Evolutionary conservation across 2,329 filamentous ascomycete genomes (phyloP), one percentile per base, ranked within the genome.

Genomic region (Ascochyta rabiei): DNA sequence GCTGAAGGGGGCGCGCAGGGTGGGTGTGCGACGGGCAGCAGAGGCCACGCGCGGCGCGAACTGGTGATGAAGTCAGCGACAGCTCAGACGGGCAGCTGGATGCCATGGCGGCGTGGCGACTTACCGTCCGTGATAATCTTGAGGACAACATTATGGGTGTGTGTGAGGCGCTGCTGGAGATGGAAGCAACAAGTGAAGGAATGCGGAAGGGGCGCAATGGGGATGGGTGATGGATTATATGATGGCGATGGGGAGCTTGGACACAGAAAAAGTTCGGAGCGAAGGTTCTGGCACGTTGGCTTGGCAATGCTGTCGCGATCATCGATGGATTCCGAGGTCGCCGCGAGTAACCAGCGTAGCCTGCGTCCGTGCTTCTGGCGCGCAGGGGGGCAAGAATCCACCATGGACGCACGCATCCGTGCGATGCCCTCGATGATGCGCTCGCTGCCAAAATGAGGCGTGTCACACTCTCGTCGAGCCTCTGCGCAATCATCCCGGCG

Each of bases 21-120:
- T 80, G 57, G 84, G 89, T 8, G 68, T 64, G 78, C 89, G 88
- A 75, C 86, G 81, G 76, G 87, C 81, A 75, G 85, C 80, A 72
- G 88, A 82, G 65, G 84, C 81, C 76, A 89, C 87, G 84, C 91
- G 86, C 75, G 91, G 90, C 79, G 96, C 85, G 63, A 76, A 67
- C 75, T 77, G 66, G 30, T 34, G 40, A 66, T 61, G 65, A 66
- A 53, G 67, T 74, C 69, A 73, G 70, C 56, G 48, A 28, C 43
- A 15, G 52, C 19, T 40, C 40, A 21, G 23, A 15, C 38, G 19
- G 31, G n/a, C 31, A 10, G n/a, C 8, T 2, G 15, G 33, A 50
- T 16, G 46, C 19, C 35, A 26, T 24, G 39, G 33, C 33, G 39
- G 33, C 33, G 53, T 28, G 40, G 23, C 37, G 31, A 70, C 75